Conservation (phyloP, 139 green algal genomes). For the Chlamydomonas schloesseri region DNA sequence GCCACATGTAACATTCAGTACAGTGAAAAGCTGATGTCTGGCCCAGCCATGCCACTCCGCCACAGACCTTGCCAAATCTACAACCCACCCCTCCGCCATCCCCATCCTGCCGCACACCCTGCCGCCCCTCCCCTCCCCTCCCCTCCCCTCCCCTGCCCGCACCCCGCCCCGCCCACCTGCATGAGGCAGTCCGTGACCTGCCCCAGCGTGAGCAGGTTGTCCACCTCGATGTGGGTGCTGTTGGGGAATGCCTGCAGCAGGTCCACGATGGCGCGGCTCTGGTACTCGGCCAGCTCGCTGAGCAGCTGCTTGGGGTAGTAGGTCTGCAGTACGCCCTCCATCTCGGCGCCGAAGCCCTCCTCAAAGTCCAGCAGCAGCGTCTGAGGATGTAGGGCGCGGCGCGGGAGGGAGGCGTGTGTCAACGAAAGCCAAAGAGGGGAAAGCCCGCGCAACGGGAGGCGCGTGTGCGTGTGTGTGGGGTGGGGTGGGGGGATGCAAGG, state of each 20-base stretch:
- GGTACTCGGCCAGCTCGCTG: constrained; percentile 39
- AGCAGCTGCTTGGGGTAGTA: constrained; percentile 49
- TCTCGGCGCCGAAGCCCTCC: constrained; percentile 41
- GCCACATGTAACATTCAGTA: no score
- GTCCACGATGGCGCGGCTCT: constrained; percentile 18
- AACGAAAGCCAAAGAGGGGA: no score
- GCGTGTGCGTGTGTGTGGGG: no score
- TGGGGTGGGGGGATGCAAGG: no score
- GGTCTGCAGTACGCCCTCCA: constrained; percentile 28
- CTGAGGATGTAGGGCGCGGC: background rate
- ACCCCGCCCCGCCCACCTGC: constrained; percentile 22
- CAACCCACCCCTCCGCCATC: background rate
- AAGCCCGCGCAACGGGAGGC: no score
- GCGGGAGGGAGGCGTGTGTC: no score
- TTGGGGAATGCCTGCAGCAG: constrained; percentile 41
- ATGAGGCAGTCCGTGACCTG: constrained; percentile 53
- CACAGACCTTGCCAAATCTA: no score
- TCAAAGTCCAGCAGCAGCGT: constrained; percentile 53
- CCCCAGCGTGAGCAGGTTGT: constrained; percentile 57
- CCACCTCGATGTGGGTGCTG: constrained; percentile 37
- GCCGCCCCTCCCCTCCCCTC: background rate
- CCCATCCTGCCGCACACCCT: background rate
- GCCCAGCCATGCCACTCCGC: no score
- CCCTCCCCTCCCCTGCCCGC: background rate
- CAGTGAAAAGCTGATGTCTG: no score